Evolutionary conservation across 2,329 filamentous ascomycete genomes (phyloP).

Genomic region (Raffaelea albimanens): DNA sequence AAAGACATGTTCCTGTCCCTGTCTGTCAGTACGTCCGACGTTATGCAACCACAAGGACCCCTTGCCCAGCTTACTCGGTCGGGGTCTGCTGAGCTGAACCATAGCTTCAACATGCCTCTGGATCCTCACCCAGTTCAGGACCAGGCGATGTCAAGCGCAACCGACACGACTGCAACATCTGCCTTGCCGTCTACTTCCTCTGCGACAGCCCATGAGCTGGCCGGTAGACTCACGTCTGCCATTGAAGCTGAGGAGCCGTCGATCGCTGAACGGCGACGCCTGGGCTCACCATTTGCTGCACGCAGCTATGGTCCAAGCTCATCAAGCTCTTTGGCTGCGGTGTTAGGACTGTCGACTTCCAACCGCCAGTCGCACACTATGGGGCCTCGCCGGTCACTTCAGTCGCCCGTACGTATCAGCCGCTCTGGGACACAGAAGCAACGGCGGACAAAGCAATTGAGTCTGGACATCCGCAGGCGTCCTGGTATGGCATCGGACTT

Average conservation of each 20-base stretch:
- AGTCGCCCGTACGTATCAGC: constrained; percentile 45
- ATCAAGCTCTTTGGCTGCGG: constrained; percentile 36
- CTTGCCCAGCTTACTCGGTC: constrained; percentile 48
- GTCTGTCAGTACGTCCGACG: constrained; percentile 51
- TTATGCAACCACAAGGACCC: constrained; percentile 54
- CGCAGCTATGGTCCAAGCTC: constrained; percentile 55
- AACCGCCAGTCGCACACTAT: constrained; percentile 36
- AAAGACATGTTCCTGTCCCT: constrained; percentile 56
- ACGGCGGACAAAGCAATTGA: constrained; percentile 38
- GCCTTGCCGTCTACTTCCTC: neutral
- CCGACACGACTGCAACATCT: too few relatives aligned
- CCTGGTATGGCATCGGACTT: constrained; percentile 46
- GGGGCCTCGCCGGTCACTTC: constrained; percentile 38
- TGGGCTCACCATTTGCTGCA: constrained; percentile 47
- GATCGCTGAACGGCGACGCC: constrained; percentile 24
- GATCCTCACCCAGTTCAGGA: neutral
- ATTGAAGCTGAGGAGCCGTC: constrained; percentile 17
- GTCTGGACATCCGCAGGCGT: constrained; percentile 40
- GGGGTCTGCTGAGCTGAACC: constrained; percentile 7
- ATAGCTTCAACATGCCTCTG: neutral
- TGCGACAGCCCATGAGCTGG: constrained; percentile 1
- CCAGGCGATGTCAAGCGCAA: neutral
- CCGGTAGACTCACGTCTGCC: constrained; percentile 5
- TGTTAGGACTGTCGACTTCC: constrained; percentile 25
- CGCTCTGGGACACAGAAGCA: constrained; percentile 46